phyloP scores from a whole-genome alignment of 768 basidiomycete species.

The Psilocybe sp. region DNA sequence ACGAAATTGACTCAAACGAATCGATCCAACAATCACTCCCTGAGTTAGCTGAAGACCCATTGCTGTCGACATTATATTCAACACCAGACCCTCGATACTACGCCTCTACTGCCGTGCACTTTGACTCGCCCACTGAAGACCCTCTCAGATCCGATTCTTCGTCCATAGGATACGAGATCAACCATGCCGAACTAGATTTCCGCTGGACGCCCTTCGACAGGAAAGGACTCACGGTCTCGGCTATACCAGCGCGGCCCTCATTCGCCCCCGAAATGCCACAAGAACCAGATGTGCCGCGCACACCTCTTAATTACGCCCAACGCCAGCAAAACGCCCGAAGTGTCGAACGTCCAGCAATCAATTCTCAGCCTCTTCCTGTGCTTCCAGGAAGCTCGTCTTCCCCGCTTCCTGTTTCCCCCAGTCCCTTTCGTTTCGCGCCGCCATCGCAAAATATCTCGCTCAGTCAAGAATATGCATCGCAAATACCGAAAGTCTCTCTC shows the following conservation, averaged over 20 bases:
- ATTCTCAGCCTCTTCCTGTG: neutral
- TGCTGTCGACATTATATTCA: slow-evolving; percentile 29
- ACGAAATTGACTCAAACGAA: slow-evolving; percentile 10
- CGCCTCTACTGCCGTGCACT: slow-evolving; percentile 37
- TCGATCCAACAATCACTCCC: slow-evolving; percentile 1
- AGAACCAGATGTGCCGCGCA: neutral
- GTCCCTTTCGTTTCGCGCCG: slow-evolving; percentile 25
- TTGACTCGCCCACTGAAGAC: slow-evolving; percentile 52
- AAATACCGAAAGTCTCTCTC: no score
- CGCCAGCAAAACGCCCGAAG: neutral
- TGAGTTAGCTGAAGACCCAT: slow-evolving; percentile 9
- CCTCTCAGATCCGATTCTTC: slow-evolving; percentile 39
- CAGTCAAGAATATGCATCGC: no score
- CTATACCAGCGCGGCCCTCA: slow-evolving; percentile 10
- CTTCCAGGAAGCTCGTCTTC: neutral
- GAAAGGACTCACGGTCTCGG: slow-evolving; percentile 17
- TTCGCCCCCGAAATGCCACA: slow-evolving; percentile 5
- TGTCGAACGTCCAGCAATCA: neutral
- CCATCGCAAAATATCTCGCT: slow-evolving; percentile 8
- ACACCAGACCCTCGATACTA: slow-evolving; percentile 47
- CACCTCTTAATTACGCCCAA: neutral
- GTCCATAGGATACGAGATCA: slow-evolving; percentile 29
- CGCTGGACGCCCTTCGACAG: slow-evolving; percentile 53
- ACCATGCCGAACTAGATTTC: slow-evolving; percentile 46
- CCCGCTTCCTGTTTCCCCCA: slow-evolving; percentile 9